Conservation (phyloP, 805 yeast species). For the Yamadazyma paraphyllophila region DNA sequence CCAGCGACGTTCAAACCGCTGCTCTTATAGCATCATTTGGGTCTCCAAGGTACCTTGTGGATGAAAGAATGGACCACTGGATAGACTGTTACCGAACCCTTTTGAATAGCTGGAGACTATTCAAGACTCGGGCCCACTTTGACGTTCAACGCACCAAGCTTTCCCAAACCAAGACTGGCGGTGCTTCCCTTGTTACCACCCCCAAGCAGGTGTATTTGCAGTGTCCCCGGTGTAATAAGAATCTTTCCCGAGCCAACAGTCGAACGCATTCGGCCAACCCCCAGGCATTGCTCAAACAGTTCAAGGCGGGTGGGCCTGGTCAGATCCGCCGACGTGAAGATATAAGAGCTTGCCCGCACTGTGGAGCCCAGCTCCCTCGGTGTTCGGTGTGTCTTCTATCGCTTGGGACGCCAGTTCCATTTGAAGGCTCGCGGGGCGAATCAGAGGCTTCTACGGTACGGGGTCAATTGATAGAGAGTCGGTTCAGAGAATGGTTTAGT, state of each 20-base stretch:
- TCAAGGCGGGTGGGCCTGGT: slow-evolving; percentile 22
- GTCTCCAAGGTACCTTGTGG: slow-evolving; percentile 78
- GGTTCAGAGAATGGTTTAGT: slow-evolving; percentile 81
- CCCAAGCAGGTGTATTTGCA: slow-evolving; percentile 79
- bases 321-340: slow-evolving; percentile 16
- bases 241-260: slow-evolving; percentile 39
- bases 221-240: slow-evolving; percentile 79
- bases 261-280: slow-evolving; percentile 6
- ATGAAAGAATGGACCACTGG: slow-evolving; percentile 77
- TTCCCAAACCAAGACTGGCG: slow-evolving; percentile 52
- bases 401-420: slow-evolving; percentile 64
- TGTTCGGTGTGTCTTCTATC: slow-evolving; percentile 87
- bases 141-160: slow-evolving; percentile 75
- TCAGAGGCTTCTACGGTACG: neutral
- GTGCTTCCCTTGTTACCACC: slow-evolving; percentile 44
- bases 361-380: slow-evolving; percentile 84
- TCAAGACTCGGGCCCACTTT: slow-evolving; percentile 75
- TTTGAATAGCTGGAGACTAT: slow-evolving; percentile 78
- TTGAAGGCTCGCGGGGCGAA: slow-evolving; percentile 25
- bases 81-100: slow-evolving; percentile 62
- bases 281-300: slow-evolving; percentile 30
- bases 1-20: slow-evolving; percentile 90
- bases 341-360: slow-evolving; percentile 63
- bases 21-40: slow-evolving; percentile 78
- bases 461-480: slow-evolving; percentile 30